Conservation (phyloP, 208 protist genomes). For the Trypanosoma lewisi region DNA sequence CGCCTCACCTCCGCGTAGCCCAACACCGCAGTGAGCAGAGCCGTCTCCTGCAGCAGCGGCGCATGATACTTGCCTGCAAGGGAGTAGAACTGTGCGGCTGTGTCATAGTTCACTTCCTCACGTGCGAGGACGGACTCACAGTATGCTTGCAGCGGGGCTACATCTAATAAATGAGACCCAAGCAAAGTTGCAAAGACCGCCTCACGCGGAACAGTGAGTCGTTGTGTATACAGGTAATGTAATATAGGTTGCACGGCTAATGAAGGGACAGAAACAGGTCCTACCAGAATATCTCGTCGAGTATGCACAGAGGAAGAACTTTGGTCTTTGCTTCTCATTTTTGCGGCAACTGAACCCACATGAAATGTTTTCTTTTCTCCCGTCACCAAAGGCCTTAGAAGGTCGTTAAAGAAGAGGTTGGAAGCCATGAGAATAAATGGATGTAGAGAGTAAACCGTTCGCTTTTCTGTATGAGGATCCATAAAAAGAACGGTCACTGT, state of each 20-base stretch:
- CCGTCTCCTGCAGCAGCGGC: constrained; percentile 70
- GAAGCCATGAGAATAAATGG: constrained; percentile 56
- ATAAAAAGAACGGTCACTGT: constrained; percentile 78
- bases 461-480: constrained; percentile 76
- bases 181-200: constrained; percentile 64
- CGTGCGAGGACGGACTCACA: constrained; percentile 75
- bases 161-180: constrained; percentile 54
- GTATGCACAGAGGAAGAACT: constrained; percentile 31
- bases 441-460: constrained; percentile 57
- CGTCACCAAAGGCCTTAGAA: constrained; percentile 65
- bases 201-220: constrained; percentile 47
- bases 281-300: constrained; percentile 65
- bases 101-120: constrained; percentile 81
- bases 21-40: constrained; percentile 66
- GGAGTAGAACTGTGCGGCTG: constrained; percentile 70
- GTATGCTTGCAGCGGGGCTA: constrained; percentile 60
- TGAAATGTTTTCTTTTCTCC: constrained; percentile 41
- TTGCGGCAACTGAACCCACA: constrained; percentile 59
- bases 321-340: constrained; percentile 25
- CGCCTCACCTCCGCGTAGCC: constrained; percentile 61
- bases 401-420: constrained; percentile 67
- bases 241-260: constrained; percentile 61
- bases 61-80: constrained; percentile 65
- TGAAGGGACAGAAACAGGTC: constrained; percentile 63
- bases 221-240: constrained; percentile 71